These are phyloP conservation scores for Primulina tabacum DNA, from an alignment of 257 asterid genomes.

Conservation along the genomic window DNA sequence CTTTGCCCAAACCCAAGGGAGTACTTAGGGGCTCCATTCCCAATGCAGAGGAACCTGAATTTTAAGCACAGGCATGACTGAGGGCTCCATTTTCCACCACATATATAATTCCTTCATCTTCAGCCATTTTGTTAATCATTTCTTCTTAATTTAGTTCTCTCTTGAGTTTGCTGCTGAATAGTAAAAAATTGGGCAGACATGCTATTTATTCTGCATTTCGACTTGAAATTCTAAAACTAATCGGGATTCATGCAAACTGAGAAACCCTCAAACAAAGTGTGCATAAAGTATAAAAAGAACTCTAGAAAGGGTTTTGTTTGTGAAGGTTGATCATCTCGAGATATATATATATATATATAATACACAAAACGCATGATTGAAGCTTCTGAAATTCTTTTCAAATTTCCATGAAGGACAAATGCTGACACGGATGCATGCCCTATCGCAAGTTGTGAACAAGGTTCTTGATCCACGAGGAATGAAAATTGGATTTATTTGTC, in stretches of 20 bases:
- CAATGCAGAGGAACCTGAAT: background rate
- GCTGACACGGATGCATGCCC: constrained; percentile 49
- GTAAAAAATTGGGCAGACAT: background rate
- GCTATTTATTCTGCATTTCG: background rate
- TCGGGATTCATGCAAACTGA: background rate
- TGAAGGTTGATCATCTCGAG: background rate
- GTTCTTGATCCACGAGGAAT: background rate
- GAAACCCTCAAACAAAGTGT: background rate
- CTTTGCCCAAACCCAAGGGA: background rate
- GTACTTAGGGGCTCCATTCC: background rate
- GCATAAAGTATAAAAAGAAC: no score
- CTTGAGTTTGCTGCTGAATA: background rate
- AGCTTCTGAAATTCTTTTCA: background rate
- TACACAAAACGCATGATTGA: constrained; percentile 23
- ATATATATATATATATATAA: no score
- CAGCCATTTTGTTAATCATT: background rate
- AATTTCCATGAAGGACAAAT: constrained; percentile 31
- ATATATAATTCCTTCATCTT: background rate
- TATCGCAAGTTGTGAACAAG: constrained; percentile 1
- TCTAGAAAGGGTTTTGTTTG: background rate
- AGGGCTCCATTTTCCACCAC: background rate
- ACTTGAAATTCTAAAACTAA: background rate
- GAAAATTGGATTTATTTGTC: background rate
- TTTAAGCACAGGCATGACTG: background rate
- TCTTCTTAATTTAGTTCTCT: background rate